Base-by-base conservation (phyloP, 2,329 filamentous ascomycete genomes). In the Colletotrichum sp. region DNA sequence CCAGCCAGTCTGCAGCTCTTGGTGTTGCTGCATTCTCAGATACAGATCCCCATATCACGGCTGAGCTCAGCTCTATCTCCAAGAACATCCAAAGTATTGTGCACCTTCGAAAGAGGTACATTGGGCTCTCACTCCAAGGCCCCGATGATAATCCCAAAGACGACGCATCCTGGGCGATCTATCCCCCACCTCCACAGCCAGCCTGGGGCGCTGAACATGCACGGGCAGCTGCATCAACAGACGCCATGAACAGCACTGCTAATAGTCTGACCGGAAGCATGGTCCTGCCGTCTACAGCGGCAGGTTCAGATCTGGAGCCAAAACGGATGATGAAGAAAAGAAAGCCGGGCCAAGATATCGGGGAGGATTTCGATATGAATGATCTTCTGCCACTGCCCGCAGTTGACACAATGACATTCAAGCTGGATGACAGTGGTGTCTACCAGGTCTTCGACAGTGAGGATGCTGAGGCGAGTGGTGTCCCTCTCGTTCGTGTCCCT, bases 61-160 rank as follows among this genome's bases (percentile, higher is more conserved):
- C 94, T 4, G 97, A 99, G 85, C 87, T 99, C 78, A 92, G 91
- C 80, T 90, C 92, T 25, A 98, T 99, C 78, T 98, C 97, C 80
- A 93, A 93, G 78, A 97, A 97, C 79, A 95, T 99, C 71, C 95
- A 98, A 83, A 94, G 94, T 79, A 92, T 98, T n/a, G 86, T 98
- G 61, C 95, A 98, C 79, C 89, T 96, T 55, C 92, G 97, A 76
- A 93, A 96, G 83, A 97, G 95, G 80, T 99, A 98, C 84, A 95
- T 98, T 68, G 88, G 91, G 2, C 85, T 98, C 18, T 98, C 97
- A 0, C 87, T 96, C 25, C 97, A 99, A 82, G 91, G 94, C 12
- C 90, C 93, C 9, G 90, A 91, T 15, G 95, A 98, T 82, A 98
- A 98, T 79, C 97, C 97, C 2, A 95, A 95, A 80, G 96, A 98